Percentiles rank a stretch among this genome's conserved stretches.
phyloP scores from a whole-genome alignment of 345 rosid genomes.

The Clarkia xantiana region DNA sequence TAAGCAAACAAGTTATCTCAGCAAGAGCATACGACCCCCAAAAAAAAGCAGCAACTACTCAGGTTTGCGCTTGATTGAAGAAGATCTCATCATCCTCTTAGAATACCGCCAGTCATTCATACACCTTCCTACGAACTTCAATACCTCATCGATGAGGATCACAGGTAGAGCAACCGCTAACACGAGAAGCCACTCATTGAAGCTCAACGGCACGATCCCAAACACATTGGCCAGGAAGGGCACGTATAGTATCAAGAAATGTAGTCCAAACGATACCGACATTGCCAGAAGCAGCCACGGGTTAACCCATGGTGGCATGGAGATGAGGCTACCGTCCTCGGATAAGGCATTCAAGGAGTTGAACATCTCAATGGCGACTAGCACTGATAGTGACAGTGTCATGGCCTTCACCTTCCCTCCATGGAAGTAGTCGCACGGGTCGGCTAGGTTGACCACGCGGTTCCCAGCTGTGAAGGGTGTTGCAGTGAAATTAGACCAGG shows the following conservation, averaged over 20 bases:
- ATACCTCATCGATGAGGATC: constrained; percentile 69
- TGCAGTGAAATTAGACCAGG: constrained; percentile 61
- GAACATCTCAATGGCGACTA: constrained; percentile 98
- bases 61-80: no score
- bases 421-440: constrained; percentile 82
- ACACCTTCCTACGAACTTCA: constrained; percentile 68
- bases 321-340: constrained; percentile 68
- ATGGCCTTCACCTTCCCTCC: constrained; percentile 80
- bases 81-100: neutral
- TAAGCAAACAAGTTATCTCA: no score
- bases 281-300: constrained; percentile 78
- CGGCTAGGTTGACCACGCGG: constrained; percentile 33
- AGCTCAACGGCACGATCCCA: constrained; percentile 70
- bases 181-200: constrained; percentile 81
- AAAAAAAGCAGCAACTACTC: no score
- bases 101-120: constrained; percentile 27
- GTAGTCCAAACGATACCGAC: constrained; percentile 66
- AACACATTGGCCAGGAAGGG: constrained; percentile 78
- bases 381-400: constrained; percentile 73
- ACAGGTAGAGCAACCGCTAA: constrained; percentile 73
- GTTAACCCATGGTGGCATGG: constrained; percentile 98
- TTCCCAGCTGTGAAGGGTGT: constrained; percentile 71
- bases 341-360: constrained; percentile 90
- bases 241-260: constrained; percentile 72
- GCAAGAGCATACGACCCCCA: no score